These are phyloP conservation scores for Waltergamsia citrina DNA, from an alignment of 2,329 filamentous ascomycete genomes.

Conservation along the genomic window DNA sequence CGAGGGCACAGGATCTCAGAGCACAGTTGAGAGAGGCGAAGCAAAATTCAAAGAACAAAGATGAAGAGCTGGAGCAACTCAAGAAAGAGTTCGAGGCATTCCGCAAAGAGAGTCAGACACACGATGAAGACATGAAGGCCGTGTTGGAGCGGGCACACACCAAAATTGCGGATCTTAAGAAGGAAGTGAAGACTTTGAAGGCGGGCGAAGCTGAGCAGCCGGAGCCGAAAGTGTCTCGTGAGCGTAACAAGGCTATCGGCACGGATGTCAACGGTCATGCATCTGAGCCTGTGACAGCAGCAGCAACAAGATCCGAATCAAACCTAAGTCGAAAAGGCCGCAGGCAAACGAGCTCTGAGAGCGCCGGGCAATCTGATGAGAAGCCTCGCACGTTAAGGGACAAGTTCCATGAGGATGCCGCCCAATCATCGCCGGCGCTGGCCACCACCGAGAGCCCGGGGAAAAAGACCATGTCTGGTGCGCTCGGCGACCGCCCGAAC, in stretches of 20 bases:
- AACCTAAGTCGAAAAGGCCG: too few species aligned
- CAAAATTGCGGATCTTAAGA: slow-evolving; percentile 46
- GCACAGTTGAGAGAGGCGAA: slow-evolving; percentile 30
- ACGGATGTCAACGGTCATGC: neutral
- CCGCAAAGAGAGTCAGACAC: slow-evolving; percentile 41
- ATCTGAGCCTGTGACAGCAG: too few species aligned
- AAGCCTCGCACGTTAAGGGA: neutral
- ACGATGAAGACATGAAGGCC: slow-evolving; percentile 44
- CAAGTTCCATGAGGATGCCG: neutral
- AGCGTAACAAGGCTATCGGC: neutral
- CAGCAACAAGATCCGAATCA: too few species aligned
- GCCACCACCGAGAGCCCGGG: too few species aligned
- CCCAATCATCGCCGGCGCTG: neutral
- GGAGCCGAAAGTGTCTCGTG: neutral
- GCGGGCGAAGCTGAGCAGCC: slow-evolving; percentile 7
- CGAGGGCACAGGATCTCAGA: slow-evolving; percentile 26
- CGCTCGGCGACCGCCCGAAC: slow-evolving; percentile 13
- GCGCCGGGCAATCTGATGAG: slow-evolving; percentile 3
- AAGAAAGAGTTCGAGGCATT: slow-evolving; percentile 43
- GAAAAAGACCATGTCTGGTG: slow-evolving; percentile 8
- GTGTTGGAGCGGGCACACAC: slow-evolving; percentile 47
- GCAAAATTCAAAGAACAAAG: slow-evolving; percentile 35
- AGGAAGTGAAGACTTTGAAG: slow-evolving; percentile 38
- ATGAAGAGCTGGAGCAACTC: slow-evolving; percentile 37
- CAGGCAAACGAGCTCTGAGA: too few species aligned